These are phyloP conservation scores for Vitis hybrid DNA, from an alignment of 177 flowering plant genomes.

Conservation along the genomic window DNA sequence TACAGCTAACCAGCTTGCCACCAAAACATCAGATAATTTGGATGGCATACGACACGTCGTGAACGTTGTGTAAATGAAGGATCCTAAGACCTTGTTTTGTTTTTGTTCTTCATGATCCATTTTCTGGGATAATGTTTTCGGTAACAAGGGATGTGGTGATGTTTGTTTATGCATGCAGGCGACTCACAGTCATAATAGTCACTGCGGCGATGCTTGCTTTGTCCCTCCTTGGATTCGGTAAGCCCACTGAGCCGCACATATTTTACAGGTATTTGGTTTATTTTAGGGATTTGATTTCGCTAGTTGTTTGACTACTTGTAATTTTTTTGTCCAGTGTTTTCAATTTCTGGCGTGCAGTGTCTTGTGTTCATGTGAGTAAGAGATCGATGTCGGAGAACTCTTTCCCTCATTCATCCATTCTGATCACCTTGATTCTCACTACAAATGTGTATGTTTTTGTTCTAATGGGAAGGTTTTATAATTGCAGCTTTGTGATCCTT, in stretches of 20 bases:
- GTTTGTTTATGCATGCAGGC: conserved; percentile 34
- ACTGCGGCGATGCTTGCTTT: conserved; percentile 60
- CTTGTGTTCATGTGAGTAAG: conserved; percentile 66
- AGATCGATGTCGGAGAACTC: not conserved
- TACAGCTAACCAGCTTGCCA: conserved; percentile 28
- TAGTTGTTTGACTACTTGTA: not conserved
- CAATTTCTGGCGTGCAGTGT: conserved; percentile 56
- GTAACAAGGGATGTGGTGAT: not conserved
- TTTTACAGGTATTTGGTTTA: not conserved
- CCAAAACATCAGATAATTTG: conserved; percentile 24
- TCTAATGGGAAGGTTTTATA: not conserved
- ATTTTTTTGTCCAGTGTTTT: conserved; percentile 43
- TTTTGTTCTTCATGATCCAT: not conserved
- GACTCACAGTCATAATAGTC: conserved; percentile 42
- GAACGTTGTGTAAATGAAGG: conserved; percentile 30
- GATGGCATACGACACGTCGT: conserved; percentile 32
- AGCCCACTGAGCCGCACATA: conserved; percentile 18
- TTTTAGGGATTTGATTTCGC: not conserved
- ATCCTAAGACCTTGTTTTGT: not conserved
- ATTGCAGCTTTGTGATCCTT: conserved; percentile 56
- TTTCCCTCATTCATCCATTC: not conserved
- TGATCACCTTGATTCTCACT: too few relatives aligned
- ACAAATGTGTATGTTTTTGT: too few relatives aligned
- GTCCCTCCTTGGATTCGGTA: conserved; percentile 62
- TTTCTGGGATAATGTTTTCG: too few relatives aligned